These are phyloP conservation scores for Collybiopsis confluens DNA, from an alignment of 768 basidiomycete genomes.

Conservation along the genomic window DNA sequence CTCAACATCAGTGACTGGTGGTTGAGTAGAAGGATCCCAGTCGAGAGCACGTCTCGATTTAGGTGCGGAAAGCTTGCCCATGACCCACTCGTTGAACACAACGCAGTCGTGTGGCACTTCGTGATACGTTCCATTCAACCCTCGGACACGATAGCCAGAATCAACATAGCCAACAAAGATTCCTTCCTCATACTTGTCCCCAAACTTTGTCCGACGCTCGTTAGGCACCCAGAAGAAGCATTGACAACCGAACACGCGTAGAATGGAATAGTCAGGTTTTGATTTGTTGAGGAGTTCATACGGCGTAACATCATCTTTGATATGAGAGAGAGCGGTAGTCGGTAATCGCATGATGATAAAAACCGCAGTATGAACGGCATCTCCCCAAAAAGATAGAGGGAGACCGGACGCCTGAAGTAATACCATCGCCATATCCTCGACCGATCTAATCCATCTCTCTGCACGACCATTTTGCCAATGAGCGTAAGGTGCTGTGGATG, in stretches of 20 bases:
- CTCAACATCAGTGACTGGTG: no score
- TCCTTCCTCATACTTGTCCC: not conserved
- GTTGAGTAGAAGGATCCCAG: no score
- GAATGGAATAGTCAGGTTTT: not conserved
- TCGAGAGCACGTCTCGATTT: no score
- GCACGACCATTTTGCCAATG: slow-evolving; percentile 43
- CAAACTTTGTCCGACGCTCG: not conserved
- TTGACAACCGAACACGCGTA: slow-evolving; percentile 9
- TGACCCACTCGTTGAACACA: no score
- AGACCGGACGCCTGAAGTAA: slow-evolving; percentile 24
- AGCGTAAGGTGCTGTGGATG: slow-evolving; percentile 18
- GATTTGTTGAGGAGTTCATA: slow-evolving; percentile 3
- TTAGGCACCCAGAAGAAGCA: not conserved
- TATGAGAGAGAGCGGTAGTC: slow-evolving; percentile 10
- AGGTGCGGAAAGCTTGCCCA: no score
- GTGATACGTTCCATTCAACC: no score
- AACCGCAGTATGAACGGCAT: slow-evolving; percentile 16
- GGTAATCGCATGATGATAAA: slow-evolving; percentile 18
- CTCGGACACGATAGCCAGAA: no score
- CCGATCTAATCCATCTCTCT: slow-evolving; percentile 31
- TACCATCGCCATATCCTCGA: slow-evolving; percentile 25
- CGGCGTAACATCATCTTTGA: slow-evolving; percentile 13
- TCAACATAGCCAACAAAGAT: no score
- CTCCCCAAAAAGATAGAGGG: slow-evolving; percentile 18
- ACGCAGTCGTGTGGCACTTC: no score